phyloP scores from a whole-genome alignment of 2,329 filamentous ascomycete species.

The Epichloe sp. region DNA sequence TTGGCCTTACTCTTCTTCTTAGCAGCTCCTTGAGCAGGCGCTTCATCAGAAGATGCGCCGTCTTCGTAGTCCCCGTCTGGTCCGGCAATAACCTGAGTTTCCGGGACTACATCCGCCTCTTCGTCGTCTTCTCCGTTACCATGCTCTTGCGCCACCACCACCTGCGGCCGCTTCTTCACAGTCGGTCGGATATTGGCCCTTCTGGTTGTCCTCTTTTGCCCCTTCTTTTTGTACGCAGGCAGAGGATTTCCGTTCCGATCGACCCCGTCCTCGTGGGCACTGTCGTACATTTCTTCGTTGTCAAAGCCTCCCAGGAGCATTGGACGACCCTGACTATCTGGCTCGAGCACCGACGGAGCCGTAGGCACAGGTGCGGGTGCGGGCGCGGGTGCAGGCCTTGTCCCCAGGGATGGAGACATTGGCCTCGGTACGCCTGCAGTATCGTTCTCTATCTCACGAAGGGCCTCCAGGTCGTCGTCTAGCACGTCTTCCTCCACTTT shows the following conservation, averaged over 20 bases:
- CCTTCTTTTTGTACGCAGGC: conserved; percentile 68
- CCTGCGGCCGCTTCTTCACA: conserved; percentile 32
- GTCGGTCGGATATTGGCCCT: conserved; percentile 50
- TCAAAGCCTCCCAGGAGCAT: conserved; percentile 48
- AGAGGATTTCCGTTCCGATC: conserved; percentile 46
- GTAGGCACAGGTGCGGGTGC: conserved; percentile 5
- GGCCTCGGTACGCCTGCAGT: conserved; percentile 13
- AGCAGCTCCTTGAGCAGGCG: conserved; percentile 10
- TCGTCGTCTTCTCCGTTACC: conserved; percentile 17
- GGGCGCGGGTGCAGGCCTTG: conserved; percentile 17
- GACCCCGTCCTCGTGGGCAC: conserved; percentile 35
- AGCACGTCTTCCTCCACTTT: conserved; percentile 55
- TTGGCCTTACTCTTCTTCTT: conserved; percentile 18
- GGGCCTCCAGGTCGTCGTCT: conserved; percentile 61
- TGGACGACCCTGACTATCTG: conserved; percentile 28
- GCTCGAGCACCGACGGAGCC: conserved; percentile 11
- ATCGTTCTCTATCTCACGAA: conserved; percentile 55
- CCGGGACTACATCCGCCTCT: conserved; percentile 18
- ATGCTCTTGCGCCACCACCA: conserved; percentile 14
- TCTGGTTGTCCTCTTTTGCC: conserved; percentile 65
- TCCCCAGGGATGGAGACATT: conserved; percentile 10
- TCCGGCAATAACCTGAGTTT: conserved; percentile 14
- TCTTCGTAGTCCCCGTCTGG: conserved; percentile 11
- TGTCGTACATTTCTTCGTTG: conserved; percentile 46
- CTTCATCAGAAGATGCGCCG: conserved; percentile 7